Evolutionary conservation across 2,329 filamentous ascomycete genomes (phyloP).

Genomic region (Colletotrichum liaoningense): DNA sequence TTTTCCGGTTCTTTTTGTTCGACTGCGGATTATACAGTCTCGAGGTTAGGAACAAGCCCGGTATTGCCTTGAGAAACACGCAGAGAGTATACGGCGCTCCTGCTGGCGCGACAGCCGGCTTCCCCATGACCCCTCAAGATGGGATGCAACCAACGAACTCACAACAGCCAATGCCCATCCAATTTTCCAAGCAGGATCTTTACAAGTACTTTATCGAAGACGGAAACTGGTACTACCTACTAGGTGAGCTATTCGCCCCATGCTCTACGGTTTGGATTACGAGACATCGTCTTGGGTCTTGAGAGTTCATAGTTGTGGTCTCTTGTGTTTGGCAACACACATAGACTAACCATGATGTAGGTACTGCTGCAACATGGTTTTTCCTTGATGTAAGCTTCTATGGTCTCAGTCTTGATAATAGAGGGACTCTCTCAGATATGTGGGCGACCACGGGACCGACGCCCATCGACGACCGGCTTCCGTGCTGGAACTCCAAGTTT

Average conservation of each 20-base stretch:
- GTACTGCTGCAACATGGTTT: conserved; percentile 64
- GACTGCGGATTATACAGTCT: conserved; percentile 74
- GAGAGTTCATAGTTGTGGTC: too few relatives aligned
- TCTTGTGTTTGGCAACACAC: background rate
- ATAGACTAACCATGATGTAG: conserved; percentile 35
- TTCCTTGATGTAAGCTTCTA: conserved; percentile 67
- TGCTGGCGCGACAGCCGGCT: conserved; percentile 38
- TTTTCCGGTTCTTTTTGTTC: conserved; percentile 75
- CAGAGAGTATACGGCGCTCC: conserved; percentile 66
- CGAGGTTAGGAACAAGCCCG: conserved; percentile 72
- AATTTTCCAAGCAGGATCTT: conserved; percentile 61
- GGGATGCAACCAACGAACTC: conserved; percentile 48
- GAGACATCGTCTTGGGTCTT: background rate
- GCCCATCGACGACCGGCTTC: conserved; percentile 49
- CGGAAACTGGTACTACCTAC: conserved; percentile 57
- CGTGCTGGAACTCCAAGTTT: conserved; percentile 61
- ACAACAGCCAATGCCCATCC: conserved; percentile 54
- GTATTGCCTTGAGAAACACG: conserved; percentile 68
- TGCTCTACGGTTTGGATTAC: background rate
- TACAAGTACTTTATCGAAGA: conserved; percentile 62
- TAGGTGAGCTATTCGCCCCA: conserved; percentile 42
- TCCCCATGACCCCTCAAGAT: conserved; percentile 41
- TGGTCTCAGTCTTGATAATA: conserved; percentile 63
- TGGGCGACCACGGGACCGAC: conserved; percentile 52
- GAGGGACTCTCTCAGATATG: conserved; percentile 54